A percentile compares a stretch with the other conserved stretches of the same genome.
phyloP scores from a whole-genome alignment of 2,329 filamentous ascomycete genomes.

The Ophiosphaerella narmari region DNA sequence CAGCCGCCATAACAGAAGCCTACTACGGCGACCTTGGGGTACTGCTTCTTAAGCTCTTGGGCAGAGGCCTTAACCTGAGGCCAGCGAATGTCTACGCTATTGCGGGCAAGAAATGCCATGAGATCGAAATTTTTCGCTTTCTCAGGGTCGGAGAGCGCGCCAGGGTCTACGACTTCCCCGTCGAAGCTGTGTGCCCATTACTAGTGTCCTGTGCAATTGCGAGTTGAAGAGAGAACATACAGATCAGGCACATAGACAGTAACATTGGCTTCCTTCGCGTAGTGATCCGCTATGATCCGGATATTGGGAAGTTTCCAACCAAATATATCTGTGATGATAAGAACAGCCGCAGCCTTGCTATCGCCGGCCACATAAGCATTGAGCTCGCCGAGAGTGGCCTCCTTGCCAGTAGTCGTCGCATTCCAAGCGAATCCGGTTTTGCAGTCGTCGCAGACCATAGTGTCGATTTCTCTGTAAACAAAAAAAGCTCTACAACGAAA shows the following conservation, averaged over 20 bases:
- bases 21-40: constrained; percentile 50
- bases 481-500: no score
- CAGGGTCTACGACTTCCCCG: constrained; percentile 47
- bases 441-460: constrained; percentile 42
- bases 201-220: not conserved
- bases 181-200: constrained; percentile 26
- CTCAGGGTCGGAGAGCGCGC: constrained; percentile 31
- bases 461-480: not conserved
- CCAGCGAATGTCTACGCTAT: constrained; percentile 47
- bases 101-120: constrained; percentile 43
- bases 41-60: constrained; percentile 40
- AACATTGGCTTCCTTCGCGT: constrained; percentile 52
- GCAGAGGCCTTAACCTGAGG: constrained; percentile 46
- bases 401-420: constrained; percentile 45
- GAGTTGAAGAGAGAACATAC: constrained; percentile 17
- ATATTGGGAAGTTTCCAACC: constrained; percentile 55
- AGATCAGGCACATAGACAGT: constrained; percentile 54
- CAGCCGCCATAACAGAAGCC: constrained; percentile 57
- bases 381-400: constrained; percentile 44
- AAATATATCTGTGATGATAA: constrained; percentile 53
- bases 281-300: constrained; percentile 54
- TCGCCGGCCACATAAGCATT: constrained; percentile 51
- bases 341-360: constrained; percentile 52
- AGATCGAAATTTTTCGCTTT: constrained; percentile 47
- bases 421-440: constrained; percentile 48